Evolutionary conservation across 805 yeast genomes (phyloP).

Genomic region (Metschnikowia matae): DNA sequence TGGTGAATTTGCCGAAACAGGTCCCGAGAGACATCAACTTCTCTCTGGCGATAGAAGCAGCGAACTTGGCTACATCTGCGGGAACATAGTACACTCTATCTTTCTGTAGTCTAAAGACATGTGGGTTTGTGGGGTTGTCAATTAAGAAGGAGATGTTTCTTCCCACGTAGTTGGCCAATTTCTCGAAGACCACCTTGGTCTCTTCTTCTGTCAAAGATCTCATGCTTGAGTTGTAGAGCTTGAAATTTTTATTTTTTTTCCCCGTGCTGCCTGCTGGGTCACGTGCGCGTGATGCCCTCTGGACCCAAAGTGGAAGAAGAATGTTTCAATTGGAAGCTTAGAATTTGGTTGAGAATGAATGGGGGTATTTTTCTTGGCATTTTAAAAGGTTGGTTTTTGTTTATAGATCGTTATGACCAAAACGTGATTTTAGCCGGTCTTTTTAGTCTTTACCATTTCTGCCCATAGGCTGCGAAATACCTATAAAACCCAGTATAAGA

Average conservation of each 20-base stretch:
- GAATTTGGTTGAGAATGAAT: background rate
- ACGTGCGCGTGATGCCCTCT: slow-evolving; percentile 9
- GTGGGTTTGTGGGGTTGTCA: slow-evolving; percentile 82
- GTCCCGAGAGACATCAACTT: slow-evolving; percentile 90
- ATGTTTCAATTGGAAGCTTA: background rate
- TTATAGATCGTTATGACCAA: background rate
- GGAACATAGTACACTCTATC: slow-evolving; percentile 93
- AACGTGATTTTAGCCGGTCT: background rate
- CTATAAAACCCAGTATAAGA: too few relatives aligned
- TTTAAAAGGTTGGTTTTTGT: background rate
- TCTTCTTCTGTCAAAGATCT: slow-evolving; percentile 96
- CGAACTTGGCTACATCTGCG: slow-evolving; percentile 76
- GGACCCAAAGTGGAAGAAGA: background rate
- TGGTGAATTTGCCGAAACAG: slow-evolving; percentile 95
- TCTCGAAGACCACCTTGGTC: slow-evolving; percentile 92
- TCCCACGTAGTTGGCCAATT: slow-evolving; percentile 95
- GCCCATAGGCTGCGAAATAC: background rate
- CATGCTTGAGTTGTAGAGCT: slow-evolving; percentile 43
- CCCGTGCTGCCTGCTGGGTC: slow-evolving; percentile 5
- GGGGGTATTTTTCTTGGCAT: background rate
- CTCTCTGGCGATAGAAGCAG: slow-evolving; percentile 85
- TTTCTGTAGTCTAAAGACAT: slow-evolving; percentile 92
- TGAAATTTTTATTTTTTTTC: slow-evolving; percentile 8
- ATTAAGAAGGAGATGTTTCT: slow-evolving; percentile 85
- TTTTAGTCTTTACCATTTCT: background rate